Conservation (phyloP, 345 rosid genomes). For the Eucalyptus pauciflora region DNA sequence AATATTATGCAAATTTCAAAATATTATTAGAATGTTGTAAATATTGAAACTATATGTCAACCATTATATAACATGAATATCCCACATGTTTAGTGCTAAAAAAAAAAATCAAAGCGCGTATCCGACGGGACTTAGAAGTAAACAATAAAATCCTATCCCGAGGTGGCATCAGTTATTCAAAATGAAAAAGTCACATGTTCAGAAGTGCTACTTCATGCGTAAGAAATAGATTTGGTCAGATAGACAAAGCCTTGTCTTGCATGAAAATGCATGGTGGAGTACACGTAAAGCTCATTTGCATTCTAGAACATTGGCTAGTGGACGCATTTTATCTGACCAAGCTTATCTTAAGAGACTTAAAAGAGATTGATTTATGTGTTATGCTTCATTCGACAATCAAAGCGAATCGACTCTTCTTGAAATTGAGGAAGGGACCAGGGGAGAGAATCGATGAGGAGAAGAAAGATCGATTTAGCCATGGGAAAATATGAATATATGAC, state of each 20-base stretch:
- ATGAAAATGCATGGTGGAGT: background rate
- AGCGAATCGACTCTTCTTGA: background rate
- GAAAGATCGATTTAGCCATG: background rate
- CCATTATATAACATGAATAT: background rate
- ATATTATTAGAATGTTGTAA: background rate
- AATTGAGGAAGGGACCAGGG: background rate
- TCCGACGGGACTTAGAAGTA: background rate
- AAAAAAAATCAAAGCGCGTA: background rate
- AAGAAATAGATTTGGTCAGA: background rate
- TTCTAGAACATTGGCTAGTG: background rate
- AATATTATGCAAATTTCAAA: background rate
- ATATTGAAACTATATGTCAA: background rate
- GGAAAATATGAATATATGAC: background rate
- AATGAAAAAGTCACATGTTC: background rate
- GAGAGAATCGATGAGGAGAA: background rate
- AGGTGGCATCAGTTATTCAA: background rate
- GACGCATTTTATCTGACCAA: background rate
- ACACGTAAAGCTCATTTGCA: background rate
- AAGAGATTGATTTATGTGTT: background rate
- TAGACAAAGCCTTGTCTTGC: background rate
- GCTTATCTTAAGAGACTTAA: background rate
- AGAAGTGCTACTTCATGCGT: background rate
- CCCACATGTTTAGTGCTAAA: background rate
- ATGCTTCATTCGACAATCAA: background rate
- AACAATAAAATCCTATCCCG: background rate